Evolutionary conservation across 2,329 filamentous ascomycete species (phyloP), one percentile per base, ranked within the genome.

Genomic region (Pestalotiopsis sp.): DNA sequence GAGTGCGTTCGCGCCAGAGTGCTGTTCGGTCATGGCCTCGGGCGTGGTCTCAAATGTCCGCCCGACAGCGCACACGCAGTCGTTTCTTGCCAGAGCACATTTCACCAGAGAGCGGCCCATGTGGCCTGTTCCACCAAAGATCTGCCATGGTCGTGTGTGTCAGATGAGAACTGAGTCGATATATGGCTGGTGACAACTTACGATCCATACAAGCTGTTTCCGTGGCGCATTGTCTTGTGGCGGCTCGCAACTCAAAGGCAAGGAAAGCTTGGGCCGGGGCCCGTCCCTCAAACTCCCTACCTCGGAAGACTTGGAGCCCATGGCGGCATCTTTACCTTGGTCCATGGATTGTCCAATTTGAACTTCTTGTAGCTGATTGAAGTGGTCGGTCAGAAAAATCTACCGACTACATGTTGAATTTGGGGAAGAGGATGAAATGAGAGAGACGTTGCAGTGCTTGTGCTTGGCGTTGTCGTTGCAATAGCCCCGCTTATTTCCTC

Each of bases 81-180:
- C 96, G 73, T 92, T 92, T 74, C 94, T 92, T 17, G 89, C 85
- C 25, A 98, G 86, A 17, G 93, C 94, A 67, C 89, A 90, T 76
- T 96, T 95, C 69, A 95, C 93, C 23, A 98, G 89, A 7, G 93
- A 97, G 66, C 94, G 91, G 69, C 96, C 96, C 86, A 98, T 97
- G 76, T 99, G 96, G 68, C 96, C 96, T n/a, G 95, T 98, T 63
- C 94, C 95, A 63, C 96, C 96, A 80, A 98, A 99, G 67, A 98
- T 86, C 93, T 94, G 20, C 31, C 45, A 45, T n/a, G 11, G 13
- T 36, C 31, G 7, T 1, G 31, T 61, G 59, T 40, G 13, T 36
- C 4, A 62, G 64, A 36, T 63, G 68, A 52, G 69, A 65, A 17
- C 61, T 61, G 58, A 68, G 20, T 27, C 17, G 11, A 14, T n/a